Base-by-base conservation (phyloP, 2,329 filamentous ascomycete genomes). In the Pestalotiopsis sp. region DNA sequence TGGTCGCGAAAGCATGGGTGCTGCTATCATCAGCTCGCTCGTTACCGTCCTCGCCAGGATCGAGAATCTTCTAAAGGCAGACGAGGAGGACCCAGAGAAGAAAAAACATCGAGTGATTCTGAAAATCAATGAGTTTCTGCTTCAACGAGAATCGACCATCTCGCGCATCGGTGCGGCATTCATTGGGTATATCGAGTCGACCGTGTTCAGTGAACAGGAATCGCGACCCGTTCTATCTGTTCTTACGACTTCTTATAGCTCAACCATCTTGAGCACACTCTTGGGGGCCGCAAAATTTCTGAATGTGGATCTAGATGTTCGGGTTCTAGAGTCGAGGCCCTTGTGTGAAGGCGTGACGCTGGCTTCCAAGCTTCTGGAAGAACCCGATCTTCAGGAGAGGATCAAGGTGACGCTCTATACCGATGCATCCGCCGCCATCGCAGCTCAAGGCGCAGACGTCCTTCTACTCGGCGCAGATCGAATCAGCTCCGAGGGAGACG, bases 321-420 rank as follows among this genome's bases (percentile, higher is more conserved):
- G 84, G 4, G 81, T 93, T 38, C 82, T 93, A 3, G 91, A 93
- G 76, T 92, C 91, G 2, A 83, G 91, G 0, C 91, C 91, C 0
- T 81, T 90, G 0, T 92, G 85, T 71, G 90, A 93, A 78, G 91
- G 90, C 7, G 87, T 87, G 4, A 84, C 82, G 9, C 82, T 90
- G 65, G 88, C 87, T 4, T 81, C 79, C n/a, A 78, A 78, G 4
- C 69, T 87, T 3, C 59, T 75, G 12, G 67, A 70, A 31, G 61
- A 67, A 12, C 65, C 65, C 2, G 61, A 70, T 4, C 70, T 70
- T 52, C 74, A 84, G 2, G 74, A 79, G 0, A 49, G 68, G 11
- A 17, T 76, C 7, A 72, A 65, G 4, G 79, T 91, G 20, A 83
- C 82, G 0, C 72, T 91, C 2, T 87, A 85, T 71, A 86, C 90